phyloP scores from a whole-genome alignment of 2,329 filamentous ascomycete species.

The Fusarium subglutinans region DNA sequence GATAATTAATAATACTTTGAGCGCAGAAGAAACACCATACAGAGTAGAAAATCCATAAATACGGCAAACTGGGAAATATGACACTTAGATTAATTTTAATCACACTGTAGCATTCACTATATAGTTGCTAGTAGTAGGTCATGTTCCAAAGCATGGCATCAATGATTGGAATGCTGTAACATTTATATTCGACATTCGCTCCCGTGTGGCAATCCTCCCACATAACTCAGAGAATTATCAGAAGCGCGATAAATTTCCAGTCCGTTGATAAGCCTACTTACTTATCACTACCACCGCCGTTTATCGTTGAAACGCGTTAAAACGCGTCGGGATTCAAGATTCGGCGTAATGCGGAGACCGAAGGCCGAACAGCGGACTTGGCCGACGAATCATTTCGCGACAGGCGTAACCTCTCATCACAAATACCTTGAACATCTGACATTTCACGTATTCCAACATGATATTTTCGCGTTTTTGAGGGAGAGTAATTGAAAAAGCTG shows the following conservation, averaged over 20 bases:
- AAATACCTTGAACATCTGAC: rapidly evolving
- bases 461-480: background rate
- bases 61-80: too few species aligned
- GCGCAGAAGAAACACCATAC: background rate
- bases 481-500: too few species aligned
- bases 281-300: too few species aligned
- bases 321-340: background rate
- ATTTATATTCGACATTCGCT: background rate
- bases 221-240: rapidly evolving
- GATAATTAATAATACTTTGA: rapidly evolving
- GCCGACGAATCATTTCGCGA: background rate
- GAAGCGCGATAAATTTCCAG: background rate
- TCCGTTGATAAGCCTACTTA: too few species aligned
- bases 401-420: background rate
- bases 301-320: background rate
- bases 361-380: background rate
- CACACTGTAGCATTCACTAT: rapidly evolving
- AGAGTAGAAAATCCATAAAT: too few species aligned
- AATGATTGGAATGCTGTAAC: too few species aligned
- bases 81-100: too few species aligned
- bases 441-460: rapidly evolving
- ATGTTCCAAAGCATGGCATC: too few species aligned
- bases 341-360: background rate
- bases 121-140: too few species aligned
- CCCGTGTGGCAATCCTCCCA: rapidly evolving